Evolutionary conservation across 225 moss, liverwort and hornwort genomes (phyloP).

Genomic region (Bryum argenteum): DNA sequence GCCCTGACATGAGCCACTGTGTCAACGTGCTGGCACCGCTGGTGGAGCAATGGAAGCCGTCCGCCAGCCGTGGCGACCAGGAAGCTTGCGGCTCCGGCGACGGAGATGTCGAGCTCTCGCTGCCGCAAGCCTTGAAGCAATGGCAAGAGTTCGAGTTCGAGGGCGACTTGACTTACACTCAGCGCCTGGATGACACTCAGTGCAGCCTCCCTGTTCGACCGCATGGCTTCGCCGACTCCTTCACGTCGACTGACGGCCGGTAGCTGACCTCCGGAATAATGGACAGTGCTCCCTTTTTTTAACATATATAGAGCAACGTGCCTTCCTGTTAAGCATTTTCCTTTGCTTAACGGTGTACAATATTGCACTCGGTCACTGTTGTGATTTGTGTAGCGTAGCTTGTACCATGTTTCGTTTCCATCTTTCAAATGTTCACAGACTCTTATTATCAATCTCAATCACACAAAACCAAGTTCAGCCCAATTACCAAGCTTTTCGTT

Average conservation of each 20-base stretch:
- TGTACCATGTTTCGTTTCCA: slow-evolving; percentile 27
- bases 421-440: slow-evolving; percentile 20
- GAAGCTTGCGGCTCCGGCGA: slow-evolving; percentile 60
- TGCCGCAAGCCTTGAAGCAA: slow-evolving; percentile 86
- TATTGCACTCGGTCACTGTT: slow-evolving; percentile 3
- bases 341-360: slow-evolving; percentile 32
- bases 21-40: slow-evolving; percentile 76
- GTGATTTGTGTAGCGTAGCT: slow-evolving; percentile 22
- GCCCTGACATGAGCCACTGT: slow-evolving; percentile 91
- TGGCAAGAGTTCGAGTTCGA: slow-evolving; percentile 76
- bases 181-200: slow-evolving; percentile 67
- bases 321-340: slow-evolving; percentile 21
- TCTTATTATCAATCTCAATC: not conserved
- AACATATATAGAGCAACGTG: slow-evolving; percentile 21
- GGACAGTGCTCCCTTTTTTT: slow-evolving; percentile 7
- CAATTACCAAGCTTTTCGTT: too few relatives aligned
- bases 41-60: slow-evolving; percentile 90
- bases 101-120: slow-evolving; percentile 66
- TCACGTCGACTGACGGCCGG: slow-evolving; percentile 50
- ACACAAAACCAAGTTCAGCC: too few relatives aligned
- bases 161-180: slow-evolving; percentile 28
- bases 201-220: slow-evolving; percentile 90
- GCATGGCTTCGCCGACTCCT: slow-evolving; percentile 78
- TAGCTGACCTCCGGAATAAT: slow-evolving; percentile 19
- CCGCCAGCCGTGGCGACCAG: slow-evolving; percentile 33